Evolutionary conservation across 148 eudicot genomes (phyloP), one percentile per base, ranked within the genome.

Genomic region (Rhododendron griersonianum): DNA sequence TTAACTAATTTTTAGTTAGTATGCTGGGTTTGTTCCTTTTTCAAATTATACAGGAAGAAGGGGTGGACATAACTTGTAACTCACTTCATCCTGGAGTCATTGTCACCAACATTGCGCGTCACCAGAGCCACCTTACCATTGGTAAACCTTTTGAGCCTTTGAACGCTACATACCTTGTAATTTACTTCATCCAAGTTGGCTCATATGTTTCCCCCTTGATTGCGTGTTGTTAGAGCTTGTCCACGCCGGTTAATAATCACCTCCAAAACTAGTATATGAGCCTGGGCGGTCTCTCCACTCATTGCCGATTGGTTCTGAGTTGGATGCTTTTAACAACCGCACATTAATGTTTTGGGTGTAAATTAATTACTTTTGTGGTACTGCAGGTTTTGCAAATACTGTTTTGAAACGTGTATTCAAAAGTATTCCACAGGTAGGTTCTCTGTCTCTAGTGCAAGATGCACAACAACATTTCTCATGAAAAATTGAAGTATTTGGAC

Each of bases 41-140:
- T 9, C 3, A 28, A 63, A 63, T 8, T n/a, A 63, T 23, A 67
- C 90, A 95, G 98, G 94, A 92, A 69, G 93, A 93, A 4, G 91
- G 91, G 19, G 90, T 84, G 80, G 86, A 88, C 8, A 87, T 94
- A 82, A 92, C 96, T 53, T 93, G 92, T 50, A 94, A 94, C 84
- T 91, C 96, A 30, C 91, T 94, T 88, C 93, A 92, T 92, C 96
- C 96, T 1, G 96, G 96, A 50, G 86, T 84, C 71, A 91, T 94
- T 69, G 82, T 83, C 53, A 91, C 93, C 63, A 91, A 94, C 88
- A 93, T 91, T 67, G 88, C 90, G 83, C 93, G 93, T 81, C 85
- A 94, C 79, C 85, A 86, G 87, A 86, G 73, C 78, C 53, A 7
- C 44, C 44, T 83, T 84, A 16, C 92, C 2, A 86, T 80, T 30